Evolutionary conservation across 1,284 basidiomycete species (phyloP), one percentile per base, ranked within the genome.

Genomic region (Rhodofomes roseus): DNA sequence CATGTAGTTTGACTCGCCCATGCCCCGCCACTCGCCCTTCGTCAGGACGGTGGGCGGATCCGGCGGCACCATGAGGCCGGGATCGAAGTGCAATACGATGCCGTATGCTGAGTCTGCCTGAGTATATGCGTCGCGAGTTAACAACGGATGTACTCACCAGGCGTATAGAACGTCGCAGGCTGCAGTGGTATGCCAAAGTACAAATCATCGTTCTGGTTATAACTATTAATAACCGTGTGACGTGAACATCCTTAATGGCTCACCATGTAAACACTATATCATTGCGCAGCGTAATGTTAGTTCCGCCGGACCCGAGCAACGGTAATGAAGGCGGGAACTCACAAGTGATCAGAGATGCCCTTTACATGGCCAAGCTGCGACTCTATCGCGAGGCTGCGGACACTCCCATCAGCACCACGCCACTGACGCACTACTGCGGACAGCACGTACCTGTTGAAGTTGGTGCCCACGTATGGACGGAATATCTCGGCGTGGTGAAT

Each of bases 1-100:
- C 16, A 70, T 58, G 48, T 61, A 65, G 58, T 71, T 72, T 16
- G 68, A 65, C 54, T 67, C 63, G 41, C 68, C 68, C 65, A 74
- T 67, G 34, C 69, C 70, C 20, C 71, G 70, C 74, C 72, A 74
- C 63, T 75, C 74, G 46, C 71, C 71, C 27, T 66, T 65, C 14
- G 63, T 65, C 22, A 60, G 56, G 8, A 40, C 46, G 23, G 57
- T 53, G 1, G 68, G 70, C 39, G 61, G 63, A 8, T 68, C 63
- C 1, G 69, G 67, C 1, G 63, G 44, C 4, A 74, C 66, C 55
- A 66, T 63, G 31, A 75, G 64, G 27, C 58, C 60, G 0, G 64
- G 52, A 41, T 70, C 65, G 25, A 72, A 55, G 25, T 73, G 69
- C 4, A 75, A 63, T 11, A 75, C 74, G 7, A 69, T 61, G n/a